These are phyloP conservation scores for Hanseniaspora thailandica DNA, from an alignment of 805 yeast genomes.

Conservation along the genomic window DNA sequence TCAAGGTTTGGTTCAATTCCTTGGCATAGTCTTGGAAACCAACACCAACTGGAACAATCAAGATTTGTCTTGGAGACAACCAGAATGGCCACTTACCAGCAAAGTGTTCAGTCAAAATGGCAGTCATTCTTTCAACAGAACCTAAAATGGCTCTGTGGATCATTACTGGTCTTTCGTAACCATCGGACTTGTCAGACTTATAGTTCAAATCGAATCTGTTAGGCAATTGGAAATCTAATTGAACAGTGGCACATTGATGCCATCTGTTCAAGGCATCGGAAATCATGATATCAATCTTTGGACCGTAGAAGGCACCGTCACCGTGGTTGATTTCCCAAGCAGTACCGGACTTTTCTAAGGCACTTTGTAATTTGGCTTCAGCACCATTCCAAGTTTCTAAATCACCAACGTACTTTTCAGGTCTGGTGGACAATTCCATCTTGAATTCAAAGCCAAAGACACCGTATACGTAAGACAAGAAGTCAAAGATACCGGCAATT, in stretches of 20 bases:
- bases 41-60: slow-evolving; percentile 94
- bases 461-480: slow-evolving; percentile 75
- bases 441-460: slow-evolving; percentile 88
- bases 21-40: slow-evolving; percentile 85
- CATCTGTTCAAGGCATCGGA: slow-evolving; percentile 90
- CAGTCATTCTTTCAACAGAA: slow-evolving; percentile 98
- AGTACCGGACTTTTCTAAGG: slow-evolving; percentile 76
- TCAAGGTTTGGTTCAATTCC: slow-evolving; percentile 56
- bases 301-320: slow-evolving; percentile 94
- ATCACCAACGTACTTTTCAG: slow-evolving; percentile 92
- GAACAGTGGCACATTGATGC: slow-evolving; percentile 99
- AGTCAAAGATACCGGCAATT: slow-evolving; percentile 73
- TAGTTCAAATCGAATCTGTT: slow-evolving; percentile 81
- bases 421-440: slow-evolving; percentile 95
- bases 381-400: slow-evolving; percentile 89
- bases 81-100: slow-evolving; percentile 99
- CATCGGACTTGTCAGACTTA: slow-evolving; percentile 53
- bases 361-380: slow-evolving; percentile 69
- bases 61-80: slow-evolving; percentile 97
- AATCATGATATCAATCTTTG: slow-evolving; percentile 92
- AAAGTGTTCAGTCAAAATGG: slow-evolving; percentile 92
- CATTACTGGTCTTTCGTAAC: slow-evolving; percentile 86
- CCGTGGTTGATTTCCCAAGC: slow-evolving; percentile 92
- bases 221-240: slow-evolving; percentile 97
- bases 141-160: slow-evolving; percentile 98